phyloP scores from a whole-genome alignment of 2,329 filamentous ascomycete species.

The Nannizziopsis arthrosporioides region DNA sequence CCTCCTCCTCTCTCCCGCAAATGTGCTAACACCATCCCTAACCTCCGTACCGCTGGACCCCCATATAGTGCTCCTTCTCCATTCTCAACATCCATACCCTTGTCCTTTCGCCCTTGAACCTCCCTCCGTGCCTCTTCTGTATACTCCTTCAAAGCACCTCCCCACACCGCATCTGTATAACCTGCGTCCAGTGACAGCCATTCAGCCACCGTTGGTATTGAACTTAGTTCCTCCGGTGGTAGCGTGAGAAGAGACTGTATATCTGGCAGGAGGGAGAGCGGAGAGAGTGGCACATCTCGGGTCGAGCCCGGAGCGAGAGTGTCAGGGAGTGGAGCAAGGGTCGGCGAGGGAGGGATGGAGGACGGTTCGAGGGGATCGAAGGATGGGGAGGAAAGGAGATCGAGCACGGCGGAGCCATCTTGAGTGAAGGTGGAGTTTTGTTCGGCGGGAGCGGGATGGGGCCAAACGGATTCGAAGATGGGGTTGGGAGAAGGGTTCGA shows the following conservation, averaged over 20 bases:
- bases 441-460: constrained; percentile 9
- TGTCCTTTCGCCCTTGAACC: constrained; percentile 11
- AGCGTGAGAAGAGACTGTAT: constrained; percentile 14
- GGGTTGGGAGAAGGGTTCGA: not conserved
- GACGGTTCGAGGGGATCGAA: constrained; percentile 23
- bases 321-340: constrained; percentile 23
- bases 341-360: constrained; percentile 26
- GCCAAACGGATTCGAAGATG: constrained; percentile 19
- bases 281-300: not conserved
- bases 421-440: constrained; percentile 7
- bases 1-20: constrained; percentile 9
- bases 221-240: not conserved
- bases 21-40: constrained; percentile 15
- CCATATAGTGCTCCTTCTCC: constrained; percentile 5
- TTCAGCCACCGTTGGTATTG: constrained; percentile 14
- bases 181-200: constrained; percentile 15
- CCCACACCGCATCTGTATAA: constrained; percentile 17
- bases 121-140: constrained; percentile 15
- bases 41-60: constrained; percentile 16
- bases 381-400: constrained; percentile 27
- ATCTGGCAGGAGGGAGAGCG: constrained; percentile 13
- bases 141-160: constrained; percentile 12
- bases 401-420: constrained; percentile 35
- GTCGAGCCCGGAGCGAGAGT: constrained; percentile 11
- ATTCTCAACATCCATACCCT: not conserved